Evolutionary conservation across 495 filamentous ascomycete genomes (phyloP).

Genomic region (Hypoxylon rickii): DNA sequence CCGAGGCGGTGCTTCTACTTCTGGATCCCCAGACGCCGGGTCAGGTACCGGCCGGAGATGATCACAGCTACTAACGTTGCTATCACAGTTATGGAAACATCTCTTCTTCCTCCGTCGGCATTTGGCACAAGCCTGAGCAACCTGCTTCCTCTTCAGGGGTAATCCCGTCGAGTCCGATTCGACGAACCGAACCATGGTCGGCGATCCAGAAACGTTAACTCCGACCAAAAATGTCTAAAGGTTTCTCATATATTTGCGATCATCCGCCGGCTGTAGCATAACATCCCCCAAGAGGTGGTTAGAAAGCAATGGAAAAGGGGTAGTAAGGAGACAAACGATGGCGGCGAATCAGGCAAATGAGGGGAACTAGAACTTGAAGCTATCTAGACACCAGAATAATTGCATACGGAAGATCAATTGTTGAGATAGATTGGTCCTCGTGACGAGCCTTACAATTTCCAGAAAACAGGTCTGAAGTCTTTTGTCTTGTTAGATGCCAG

Average conservation of each 20-base stretch:
- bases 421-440: no score
- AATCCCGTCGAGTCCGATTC: conserved; percentile 47
- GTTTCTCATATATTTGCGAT: not conserved
- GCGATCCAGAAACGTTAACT: conserved; percentile 25
- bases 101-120: conserved; percentile 54
- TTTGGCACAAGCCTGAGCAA: conserved; percentile 48
- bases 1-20: not conserved
- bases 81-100: conserved; percentile 38
- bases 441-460: no score
- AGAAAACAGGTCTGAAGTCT: no score
- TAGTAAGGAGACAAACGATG: no score
- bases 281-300: no score
- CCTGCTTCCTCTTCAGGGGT: conserved; percentile 55
- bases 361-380: no score
- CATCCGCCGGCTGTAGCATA: not conserved
- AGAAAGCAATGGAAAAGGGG: no score
- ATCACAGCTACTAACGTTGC: not conserved
- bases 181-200: conserved; percentile 49
- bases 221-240: conserved; percentile 5
- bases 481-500: no score
- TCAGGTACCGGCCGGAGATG: conserved; percentile 1
- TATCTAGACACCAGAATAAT: no score
- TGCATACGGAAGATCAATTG: no score
- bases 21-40: no score
- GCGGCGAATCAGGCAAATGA: no score